Percentiles rank a stretch among this genome's conserved stretches.
Evolutionary conservation across 2,329 filamentous ascomycete genomes (phyloP).

Genomic region (Monilinia fructigena): DNA sequence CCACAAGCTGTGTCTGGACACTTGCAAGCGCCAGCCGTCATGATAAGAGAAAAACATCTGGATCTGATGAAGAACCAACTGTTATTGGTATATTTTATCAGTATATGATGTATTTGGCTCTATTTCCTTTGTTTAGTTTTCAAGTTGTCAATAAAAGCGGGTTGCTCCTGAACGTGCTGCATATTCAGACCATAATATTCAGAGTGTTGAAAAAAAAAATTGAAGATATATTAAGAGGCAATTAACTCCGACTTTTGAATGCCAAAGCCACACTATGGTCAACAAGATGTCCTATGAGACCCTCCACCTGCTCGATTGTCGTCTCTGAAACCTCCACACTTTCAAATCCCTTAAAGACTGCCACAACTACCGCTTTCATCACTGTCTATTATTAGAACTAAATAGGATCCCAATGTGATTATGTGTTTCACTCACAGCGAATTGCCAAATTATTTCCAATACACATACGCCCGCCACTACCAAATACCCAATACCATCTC

Average conservation of each 20-base stretch:
- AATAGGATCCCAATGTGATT: neutral
- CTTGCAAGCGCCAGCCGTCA: conserved; percentile 33
- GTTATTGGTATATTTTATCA: neutral
- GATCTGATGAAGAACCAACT: conserved; percentile 21
- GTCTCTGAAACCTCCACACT: conserved; percentile 59
- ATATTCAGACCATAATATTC: neutral
- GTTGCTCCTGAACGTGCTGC: neutral
- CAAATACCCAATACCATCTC: conserved; percentile 63
- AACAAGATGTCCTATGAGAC: neutral
- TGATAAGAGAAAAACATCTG: conserved; percentile 33
- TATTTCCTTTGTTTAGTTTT: neutral
- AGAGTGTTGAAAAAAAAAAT: no score
- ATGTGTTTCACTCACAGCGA: conserved; percentile 43
- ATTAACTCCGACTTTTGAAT: neutral
- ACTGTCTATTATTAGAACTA: conserved; percentile 46
- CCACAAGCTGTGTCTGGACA: conserved; percentile 33
- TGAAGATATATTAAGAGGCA: neutral
- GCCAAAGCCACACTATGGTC: neutral
- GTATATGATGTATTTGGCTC: neutral
- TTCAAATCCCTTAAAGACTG: conserved; percentile 65
- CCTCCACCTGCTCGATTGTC: conserved; percentile 60
- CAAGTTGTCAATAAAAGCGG: neutral
- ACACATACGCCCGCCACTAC: conserved; percentile 64
- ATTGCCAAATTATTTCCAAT: conserved; percentile 64
- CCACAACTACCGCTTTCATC: conserved; percentile 67